Conservation (phyloP, 2,329 filamentous ascomycete genomes). For the Colletotrichum sp. region DNA sequence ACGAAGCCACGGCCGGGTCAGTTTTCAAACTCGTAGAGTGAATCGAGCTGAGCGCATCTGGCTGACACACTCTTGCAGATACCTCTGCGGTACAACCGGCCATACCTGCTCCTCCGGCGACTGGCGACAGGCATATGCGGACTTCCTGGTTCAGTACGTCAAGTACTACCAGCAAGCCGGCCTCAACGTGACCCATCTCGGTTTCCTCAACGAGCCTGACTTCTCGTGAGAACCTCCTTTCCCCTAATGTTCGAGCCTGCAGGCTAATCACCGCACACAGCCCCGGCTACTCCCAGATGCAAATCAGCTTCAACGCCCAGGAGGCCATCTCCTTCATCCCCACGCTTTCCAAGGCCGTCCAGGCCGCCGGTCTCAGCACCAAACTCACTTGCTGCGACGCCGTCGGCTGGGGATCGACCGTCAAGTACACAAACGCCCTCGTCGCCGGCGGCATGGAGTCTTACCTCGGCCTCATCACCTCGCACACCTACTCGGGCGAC, state of each 20-base stretch:
- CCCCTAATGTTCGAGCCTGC: rapidly evolving
- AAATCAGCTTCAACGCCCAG: slow-evolving; percentile 31
- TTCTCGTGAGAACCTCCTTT: background rate
- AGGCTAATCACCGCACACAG: slow-evolving; percentile 10
- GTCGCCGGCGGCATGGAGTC: slow-evolving; percentile 33
- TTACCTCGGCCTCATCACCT: slow-evolving; percentile 39
- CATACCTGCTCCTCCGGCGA: slow-evolving; percentile 43
- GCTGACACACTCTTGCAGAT: slow-evolving; percentile 9
- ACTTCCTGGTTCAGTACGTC: slow-evolving; percentile 53
- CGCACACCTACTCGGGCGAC: slow-evolving; percentile 45
- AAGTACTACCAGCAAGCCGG: slow-evolving; percentile 48
- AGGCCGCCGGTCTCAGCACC: background rate
- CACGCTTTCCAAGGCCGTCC: slow-evolving; percentile 1
- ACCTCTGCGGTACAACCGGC: slow-evolving; percentile 43
- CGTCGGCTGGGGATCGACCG: slow-evolving; percentile 42
- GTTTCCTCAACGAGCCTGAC: slow-evolving; percentile 23
- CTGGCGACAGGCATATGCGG: slow-evolving; percentile 53
- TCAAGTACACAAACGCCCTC: slow-evolving; percentile 39
- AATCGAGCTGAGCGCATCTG: background rate
- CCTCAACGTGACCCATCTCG: slow-evolving; percentile 44
- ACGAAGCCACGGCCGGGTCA: slow-evolving; percentile 30
- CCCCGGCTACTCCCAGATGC: slow-evolving; percentile 41
- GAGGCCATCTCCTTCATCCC: slow-evolving; percentile 24
- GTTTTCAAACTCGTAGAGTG: background rate
- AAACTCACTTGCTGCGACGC: slow-evolving; percentile 41